These are phyloP conservation scores for Acanthamoeba healyi DNA, from an alignment of 208 protist species.

Conservation along the genomic window DNA sequence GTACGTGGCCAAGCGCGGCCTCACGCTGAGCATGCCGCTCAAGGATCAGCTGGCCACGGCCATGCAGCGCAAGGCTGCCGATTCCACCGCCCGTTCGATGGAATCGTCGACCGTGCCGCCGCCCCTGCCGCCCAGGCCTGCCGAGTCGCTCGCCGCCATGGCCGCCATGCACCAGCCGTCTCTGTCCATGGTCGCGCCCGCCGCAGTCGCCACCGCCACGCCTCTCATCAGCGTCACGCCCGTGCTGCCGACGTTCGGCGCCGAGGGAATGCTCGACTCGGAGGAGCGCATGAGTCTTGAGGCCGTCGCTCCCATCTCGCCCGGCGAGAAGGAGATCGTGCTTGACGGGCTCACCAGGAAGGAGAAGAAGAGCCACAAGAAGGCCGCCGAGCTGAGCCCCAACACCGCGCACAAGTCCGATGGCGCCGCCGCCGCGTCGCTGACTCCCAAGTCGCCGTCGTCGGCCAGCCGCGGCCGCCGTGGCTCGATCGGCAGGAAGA, in stretches of 20 bases:
- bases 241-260: neutral
- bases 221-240: neutral
- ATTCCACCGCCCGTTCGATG: neutral
- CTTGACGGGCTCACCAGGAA: neutral
- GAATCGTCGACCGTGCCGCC: neutral
- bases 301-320: neutral
- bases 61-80: neutral
- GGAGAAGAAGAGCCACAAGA: neutral
- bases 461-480: neutral
- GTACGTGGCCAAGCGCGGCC: no score
- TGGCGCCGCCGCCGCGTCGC: neutral
- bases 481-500: conserved; percentile 5
- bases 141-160: neutral
- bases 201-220: neutral
- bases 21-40: neutral
- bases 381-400: neutral
- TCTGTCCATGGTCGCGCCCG: neutral
- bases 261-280: neutral
- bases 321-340: conserved; percentile 25
- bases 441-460: neutral
- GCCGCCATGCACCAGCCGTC: neutral
- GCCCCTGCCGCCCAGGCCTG: neutral
- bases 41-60: neutral
- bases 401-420: neutral
- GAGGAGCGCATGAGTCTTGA: neutral